Evolutionary conservation across 1,284 basidiomycete genomes (phyloP).

Genomic region (Entoloma clypeatum): DNA sequence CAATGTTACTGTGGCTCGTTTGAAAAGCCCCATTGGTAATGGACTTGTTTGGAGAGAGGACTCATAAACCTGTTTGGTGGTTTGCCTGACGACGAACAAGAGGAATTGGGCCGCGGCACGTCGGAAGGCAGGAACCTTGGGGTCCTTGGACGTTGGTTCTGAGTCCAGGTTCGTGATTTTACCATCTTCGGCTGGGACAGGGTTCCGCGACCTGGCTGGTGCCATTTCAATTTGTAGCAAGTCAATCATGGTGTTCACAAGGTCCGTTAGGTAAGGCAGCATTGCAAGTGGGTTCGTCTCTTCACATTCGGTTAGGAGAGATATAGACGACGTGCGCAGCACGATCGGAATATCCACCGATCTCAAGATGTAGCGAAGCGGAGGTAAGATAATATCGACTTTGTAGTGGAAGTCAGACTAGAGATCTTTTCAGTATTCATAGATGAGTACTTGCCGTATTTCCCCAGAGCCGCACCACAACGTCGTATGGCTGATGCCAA

Average conservation of each 20-base stretch:
- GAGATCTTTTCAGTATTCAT: constrained; percentile 6
- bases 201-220: constrained; percentile 21
- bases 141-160: constrained; percentile 51
- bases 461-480: constrained; percentile 66
- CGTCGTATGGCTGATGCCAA: constrained; percentile 75
- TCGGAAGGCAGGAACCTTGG: constrained; percentile 76
- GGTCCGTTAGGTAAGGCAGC: constrained; percentile 57
- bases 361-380: constrained; percentile 60
- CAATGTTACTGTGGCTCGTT: constrained; percentile 59
- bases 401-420: constrained; percentile 6
- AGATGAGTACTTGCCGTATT: constrained; percentile 54
- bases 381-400: constrained; percentile 74
- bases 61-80: constrained; percentile 47
- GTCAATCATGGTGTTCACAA: constrained; percentile 69
- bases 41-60: constrained; percentile 22
- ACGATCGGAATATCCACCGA: constrained; percentile 60
- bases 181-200: constrained; percentile 19
- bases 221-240: constrained; percentile 75
- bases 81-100: constrained; percentile 56
- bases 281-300: constrained; percentile 62
- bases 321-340: constrained; percentile 79
- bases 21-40: constrained; percentile 39
- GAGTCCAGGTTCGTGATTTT: constrained; percentile 41
- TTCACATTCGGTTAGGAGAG: constrained; percentile 73
- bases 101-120: constrained; percentile 82